Evolutionary conservation across 2,329 filamentous ascomycete species (phyloP).

Genomic region (Pyricularia sp.): DNA sequence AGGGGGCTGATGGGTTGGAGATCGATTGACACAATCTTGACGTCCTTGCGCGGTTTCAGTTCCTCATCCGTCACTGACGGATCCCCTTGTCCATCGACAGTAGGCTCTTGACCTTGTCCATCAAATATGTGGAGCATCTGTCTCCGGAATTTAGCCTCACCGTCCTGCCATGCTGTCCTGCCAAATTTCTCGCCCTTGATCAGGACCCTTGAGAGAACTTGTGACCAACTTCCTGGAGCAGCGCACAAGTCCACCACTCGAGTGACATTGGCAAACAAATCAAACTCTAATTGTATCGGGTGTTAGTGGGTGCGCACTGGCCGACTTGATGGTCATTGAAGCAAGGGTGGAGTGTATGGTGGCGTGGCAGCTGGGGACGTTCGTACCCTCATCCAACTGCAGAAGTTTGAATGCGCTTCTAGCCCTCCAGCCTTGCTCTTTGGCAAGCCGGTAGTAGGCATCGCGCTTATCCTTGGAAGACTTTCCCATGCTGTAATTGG

Average conservation of each 20-base stretch:
- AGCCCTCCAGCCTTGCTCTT: conserved; percentile 97
- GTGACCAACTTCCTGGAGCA: conserved; percentile 92
- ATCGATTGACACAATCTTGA: conserved; percentile 93
- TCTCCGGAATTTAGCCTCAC: conserved; percentile 53
- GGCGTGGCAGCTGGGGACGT: background rate
- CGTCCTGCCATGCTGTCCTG: conserved; percentile 73
- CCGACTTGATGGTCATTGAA: background rate
- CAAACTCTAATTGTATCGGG: conserved; percentile 53
- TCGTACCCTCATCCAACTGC: conserved; percentile 68
- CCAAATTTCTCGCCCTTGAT: conserved; percentile 92
- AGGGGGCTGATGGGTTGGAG: conserved; percentile 91
- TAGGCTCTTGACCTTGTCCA: conserved; percentile 13
- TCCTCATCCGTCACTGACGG: conserved; percentile 12
- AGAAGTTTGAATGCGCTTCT: conserved; percentile 94
- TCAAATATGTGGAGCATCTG: conserved; percentile 43
- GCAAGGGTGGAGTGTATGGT: background rate
- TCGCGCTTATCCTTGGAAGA: conserved; percentile 98
- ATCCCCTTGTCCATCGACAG: conserved; percentile 8
- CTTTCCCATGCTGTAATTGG: conserved; percentile 57
- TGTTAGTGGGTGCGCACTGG: conserved; percentile 1
- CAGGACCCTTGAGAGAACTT: conserved; percentile 83
- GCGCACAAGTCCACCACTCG: conserved; percentile 93
- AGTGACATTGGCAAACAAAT: conserved; percentile 80
- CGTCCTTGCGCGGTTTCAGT: conserved; percentile 44
- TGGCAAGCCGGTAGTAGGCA: conserved; percentile 92